A percentile compares a stretch with the other conserved stretches of the same genome.
These are phyloP conservation scores for Eucalyptus coolabah DNA, from an alignment of 345 rosid species.

Conservation along the genomic window DNA sequence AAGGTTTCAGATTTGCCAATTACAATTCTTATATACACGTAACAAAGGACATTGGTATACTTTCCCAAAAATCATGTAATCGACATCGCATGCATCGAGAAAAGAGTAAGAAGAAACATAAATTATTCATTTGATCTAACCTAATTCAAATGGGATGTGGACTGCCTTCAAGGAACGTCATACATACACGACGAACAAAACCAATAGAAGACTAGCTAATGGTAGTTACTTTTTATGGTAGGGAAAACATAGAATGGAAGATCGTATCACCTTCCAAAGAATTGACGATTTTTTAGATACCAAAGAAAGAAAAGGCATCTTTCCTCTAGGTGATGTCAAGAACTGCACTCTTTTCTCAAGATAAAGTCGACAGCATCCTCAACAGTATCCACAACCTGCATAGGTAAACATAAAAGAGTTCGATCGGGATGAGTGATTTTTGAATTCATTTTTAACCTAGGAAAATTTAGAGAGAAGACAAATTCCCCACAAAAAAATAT, in stretches of 20 bases:
- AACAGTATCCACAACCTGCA: constrained; percentile 72
- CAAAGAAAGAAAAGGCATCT: background rate
- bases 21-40: background rate
- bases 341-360: constrained; percentile 25
- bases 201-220: background rate
- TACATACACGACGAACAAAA: background rate
- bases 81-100: background rate
- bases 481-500: background rate
- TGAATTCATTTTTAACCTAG: background rate
- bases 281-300: background rate
- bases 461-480: background rate
- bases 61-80: background rate
- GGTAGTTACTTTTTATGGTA: background rate
- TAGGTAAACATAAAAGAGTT: background rate
- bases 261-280: background rate
- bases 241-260: background rate
- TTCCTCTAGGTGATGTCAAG: background rate
- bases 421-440: background rate
- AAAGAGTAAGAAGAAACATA: background rate
- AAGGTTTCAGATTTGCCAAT: background rate
- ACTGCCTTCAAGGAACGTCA: background rate
- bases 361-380: constrained; percentile 81
- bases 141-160: background rate
- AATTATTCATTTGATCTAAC: background rate
- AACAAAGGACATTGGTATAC: background rate